Percentiles rank a stretch among this genome's conserved stretches.
Evolutionary conservation across 495 filamentous ascomycete species (phyloP).

Genomic region (Amorphotheca resinae): DNA sequence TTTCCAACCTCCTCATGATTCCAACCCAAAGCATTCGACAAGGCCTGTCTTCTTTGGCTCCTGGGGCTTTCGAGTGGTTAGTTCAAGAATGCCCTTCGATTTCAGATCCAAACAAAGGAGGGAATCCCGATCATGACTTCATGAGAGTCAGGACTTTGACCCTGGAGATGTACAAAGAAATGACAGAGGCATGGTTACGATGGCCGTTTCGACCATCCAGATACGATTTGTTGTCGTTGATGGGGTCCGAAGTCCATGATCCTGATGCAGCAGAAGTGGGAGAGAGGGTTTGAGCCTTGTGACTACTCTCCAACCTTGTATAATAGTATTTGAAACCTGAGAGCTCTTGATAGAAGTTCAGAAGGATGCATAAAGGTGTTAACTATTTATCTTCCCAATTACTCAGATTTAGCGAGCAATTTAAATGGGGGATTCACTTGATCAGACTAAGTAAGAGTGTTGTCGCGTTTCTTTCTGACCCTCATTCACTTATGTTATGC

Average conservation of each 20-base stretch:
- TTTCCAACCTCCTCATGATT: conserved; percentile 3
- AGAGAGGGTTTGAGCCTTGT: neutral
- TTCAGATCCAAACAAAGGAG: conserved; percentile 28
- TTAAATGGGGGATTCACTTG: too few relatives aligned
- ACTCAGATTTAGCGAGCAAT: too few relatives aligned
- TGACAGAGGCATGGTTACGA: conserved; percentile 37
- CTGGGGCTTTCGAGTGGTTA: conserved; percentile 32
- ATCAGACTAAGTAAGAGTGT: too few relatives aligned
- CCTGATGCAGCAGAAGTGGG: neutral
- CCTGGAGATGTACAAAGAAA: conserved; percentile 32
- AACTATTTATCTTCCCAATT: too few relatives aligned
- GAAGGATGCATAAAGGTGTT: too few relatives aligned
- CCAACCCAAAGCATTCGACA: conserved; percentile 5
- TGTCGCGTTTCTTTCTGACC: too few relatives aligned
- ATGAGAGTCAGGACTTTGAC: conserved; percentile 31
- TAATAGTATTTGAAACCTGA: too few relatives aligned
- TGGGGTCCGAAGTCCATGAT: conserved; percentile 11
- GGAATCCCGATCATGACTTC: conserved; percentile 23
- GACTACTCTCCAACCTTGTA: too few relatives aligned
- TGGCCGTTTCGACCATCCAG: conserved; percentile 47
- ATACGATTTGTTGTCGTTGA: conserved; percentile 27
- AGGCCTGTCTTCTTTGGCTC: conserved; percentile 10
- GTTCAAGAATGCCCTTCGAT: conserved; percentile 28
- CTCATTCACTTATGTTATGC: too few relatives aligned
- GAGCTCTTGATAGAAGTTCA: too few relatives aligned